Evolutionary conservation across 129 eudicot species (phyloP), one percentile per base, ranked within the genome.

Genomic region (Flaveria robusta): DNA sequence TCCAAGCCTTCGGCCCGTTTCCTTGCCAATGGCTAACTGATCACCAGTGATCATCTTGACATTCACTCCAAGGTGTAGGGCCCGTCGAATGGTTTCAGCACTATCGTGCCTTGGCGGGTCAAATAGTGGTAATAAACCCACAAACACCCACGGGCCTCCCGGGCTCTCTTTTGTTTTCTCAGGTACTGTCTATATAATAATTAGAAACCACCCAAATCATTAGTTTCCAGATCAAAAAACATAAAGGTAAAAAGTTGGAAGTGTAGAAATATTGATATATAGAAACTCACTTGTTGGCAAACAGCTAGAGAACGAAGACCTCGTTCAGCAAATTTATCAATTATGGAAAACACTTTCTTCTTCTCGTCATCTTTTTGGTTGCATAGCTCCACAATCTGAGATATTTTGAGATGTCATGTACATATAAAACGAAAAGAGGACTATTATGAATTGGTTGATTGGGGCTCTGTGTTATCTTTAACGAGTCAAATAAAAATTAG

Each of bases 31-130:
- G 62, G 97, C 97, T 31, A 92, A 80, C 88, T 92, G 97, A 77
- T 92, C 97, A 24, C 97, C 97, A 11, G 97, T 92, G 82, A 92
- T 92, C 97, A 92, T 92, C 85, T 92, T 92, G 41, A 92, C 97
- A 79, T 92, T 92, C 67, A 92, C 97, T 75, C 97, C 97, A 70
- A 92, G 97, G 64, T 83, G 67, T 14, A 92, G 83, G 42, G 97
- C 97, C 9, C 96, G 97, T 23, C 86, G 83, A 68, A 92, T 92
- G 18, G 97, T 92, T 70, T 92, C 97, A 39, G 91, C 96, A 89
- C 97, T 92, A 71, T 92, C 97, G 29, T 89, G 96, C 86, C 97
- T 87, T 69, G 97, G 97, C 22, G 97, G 97, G 72, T 92, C 97
- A 37, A 92, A 92, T n/a, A 92, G 93, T 11, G 97, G 97, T 82